These are phyloP conservation scores for Sedum album DNA, from an alignment of 164 flowering plant species.

Conservation along the genomic window DNA sequence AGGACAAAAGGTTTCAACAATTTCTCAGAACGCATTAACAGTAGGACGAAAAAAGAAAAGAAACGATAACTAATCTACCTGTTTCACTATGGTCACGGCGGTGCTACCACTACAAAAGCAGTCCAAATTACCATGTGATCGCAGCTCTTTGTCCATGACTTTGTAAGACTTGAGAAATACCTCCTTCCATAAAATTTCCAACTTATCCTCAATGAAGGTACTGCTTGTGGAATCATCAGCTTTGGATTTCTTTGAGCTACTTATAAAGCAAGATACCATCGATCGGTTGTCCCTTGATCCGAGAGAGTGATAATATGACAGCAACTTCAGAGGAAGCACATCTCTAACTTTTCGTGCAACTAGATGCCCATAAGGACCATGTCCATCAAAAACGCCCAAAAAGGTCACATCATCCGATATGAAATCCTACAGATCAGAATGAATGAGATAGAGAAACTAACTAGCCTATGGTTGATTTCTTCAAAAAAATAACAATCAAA, in stretches of 20 bases:
- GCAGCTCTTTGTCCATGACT: slow-evolving; percentile 86
- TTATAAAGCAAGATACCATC: slow-evolving; percentile 28
- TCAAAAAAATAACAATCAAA: neutral
- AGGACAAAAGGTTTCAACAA: neutral
- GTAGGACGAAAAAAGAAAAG: neutral
- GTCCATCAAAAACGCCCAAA: slow-evolving; percentile 97
- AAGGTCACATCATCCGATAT: slow-evolving; percentile 59
- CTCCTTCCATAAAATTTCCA: slow-evolving; percentile 53
- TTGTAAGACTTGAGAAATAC: slow-evolving; percentile 72
- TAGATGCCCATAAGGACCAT: slow-evolving; percentile 87
- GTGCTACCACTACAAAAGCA: slow-evolving; percentile 97
- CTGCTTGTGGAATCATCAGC: neutral
- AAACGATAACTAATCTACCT: slow-evolving; percentile 28
- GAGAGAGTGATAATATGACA: slow-evolving; percentile 35
- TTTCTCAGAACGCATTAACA: too few species aligned
- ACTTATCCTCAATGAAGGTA: slow-evolving; percentile 27
- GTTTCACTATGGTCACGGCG: slow-evolving; percentile 77
- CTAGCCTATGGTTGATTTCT: neutral
- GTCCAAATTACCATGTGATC: slow-evolving; percentile 64
- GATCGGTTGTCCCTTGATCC: slow-evolving; percentile 33
- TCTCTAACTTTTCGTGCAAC: slow-evolving; percentile 90
- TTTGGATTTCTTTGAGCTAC: slow-evolving; percentile 9
- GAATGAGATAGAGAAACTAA: neutral
- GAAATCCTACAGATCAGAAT: slow-evolving; percentile 49
- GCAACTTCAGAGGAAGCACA: slow-evolving; percentile 56